Percentiles rank a stretch among this genome's conserved stretches.
These are phyloP conservation scores for Penicillium griseofulvum DNA, from an alignment of 2,329 filamentous ascomycete genomes.

Conservation along the genomic window DNA sequence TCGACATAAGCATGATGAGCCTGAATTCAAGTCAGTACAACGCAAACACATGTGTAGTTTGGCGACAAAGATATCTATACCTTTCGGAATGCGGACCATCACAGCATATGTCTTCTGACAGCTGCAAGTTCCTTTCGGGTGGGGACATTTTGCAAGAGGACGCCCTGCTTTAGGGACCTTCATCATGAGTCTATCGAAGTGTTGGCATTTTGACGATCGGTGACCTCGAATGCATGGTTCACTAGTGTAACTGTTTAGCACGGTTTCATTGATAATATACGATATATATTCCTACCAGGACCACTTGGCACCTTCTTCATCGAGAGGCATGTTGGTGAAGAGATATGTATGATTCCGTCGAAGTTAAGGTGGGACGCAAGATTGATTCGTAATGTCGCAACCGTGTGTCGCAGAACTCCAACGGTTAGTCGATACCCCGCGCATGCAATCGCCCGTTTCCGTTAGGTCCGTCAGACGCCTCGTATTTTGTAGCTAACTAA, in stretches of 20 bases:
- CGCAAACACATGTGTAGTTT: background rate
- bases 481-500: background rate
- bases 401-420: background rate
- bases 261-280: background rate
- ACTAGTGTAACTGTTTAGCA: conserved; percentile 27
- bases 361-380: conserved; percentile 1
- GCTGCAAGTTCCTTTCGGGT: conserved; percentile 44
- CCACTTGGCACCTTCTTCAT: conserved; percentile 47
- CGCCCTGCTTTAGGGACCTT: conserved; percentile 50
- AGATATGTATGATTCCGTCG: background rate
- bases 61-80: conserved; percentile 23
- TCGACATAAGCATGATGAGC: conserved; percentile 42
- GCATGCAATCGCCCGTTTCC: conserved; percentile 4
- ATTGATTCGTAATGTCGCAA: conserved; percentile 13
- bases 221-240: conserved; percentile 51
- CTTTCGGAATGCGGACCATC: conserved; percentile 47
- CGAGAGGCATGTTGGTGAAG: conserved; percentile 40
- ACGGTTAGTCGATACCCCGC: conserved; percentile 1
- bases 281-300: conserved; percentile 39
- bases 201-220: conserved; percentile 50
- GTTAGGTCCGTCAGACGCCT: background rate
- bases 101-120: conserved; percentile 44
- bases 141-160: conserved; percentile 48
- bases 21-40: conserved; percentile 24
- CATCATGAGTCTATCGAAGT: conserved; percentile 50